phyloP scores from a whole-genome alignment of 2,329 filamentous ascomycete species.

The Verticillium albo-atrum region DNA sequence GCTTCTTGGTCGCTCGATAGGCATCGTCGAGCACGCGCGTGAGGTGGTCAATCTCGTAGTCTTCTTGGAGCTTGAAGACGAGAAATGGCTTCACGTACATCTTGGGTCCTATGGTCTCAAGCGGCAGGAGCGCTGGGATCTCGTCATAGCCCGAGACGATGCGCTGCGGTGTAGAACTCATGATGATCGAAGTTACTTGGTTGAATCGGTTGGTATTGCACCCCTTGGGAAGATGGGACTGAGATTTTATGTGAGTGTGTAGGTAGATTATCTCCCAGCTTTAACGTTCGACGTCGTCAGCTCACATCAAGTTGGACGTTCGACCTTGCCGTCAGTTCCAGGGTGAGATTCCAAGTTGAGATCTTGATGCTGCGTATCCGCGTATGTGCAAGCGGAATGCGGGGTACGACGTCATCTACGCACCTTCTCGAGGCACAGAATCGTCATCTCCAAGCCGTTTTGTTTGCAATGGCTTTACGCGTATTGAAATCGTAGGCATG shows the following conservation, averaged over 20 bases:
- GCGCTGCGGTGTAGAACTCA: background rate
- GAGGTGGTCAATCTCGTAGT: conserved; percentile 3
- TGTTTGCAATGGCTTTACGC: no score
- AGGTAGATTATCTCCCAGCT: background rate
- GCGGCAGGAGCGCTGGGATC: conserved; percentile 3
- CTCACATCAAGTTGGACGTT: background rate
- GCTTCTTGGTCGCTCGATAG: conserved; percentile 1
- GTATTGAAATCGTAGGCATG: no score
- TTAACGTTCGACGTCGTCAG: background rate
- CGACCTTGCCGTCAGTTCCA: background rate
- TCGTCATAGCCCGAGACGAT: background rate
- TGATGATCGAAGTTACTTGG: background rate
- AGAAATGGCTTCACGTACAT: conserved; percentile 4
- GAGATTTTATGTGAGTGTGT: background rate
- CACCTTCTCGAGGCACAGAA: no score
- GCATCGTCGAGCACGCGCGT: background rate
- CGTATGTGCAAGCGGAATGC: background rate
- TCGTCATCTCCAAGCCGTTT: no score
- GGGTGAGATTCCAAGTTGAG: background rate
- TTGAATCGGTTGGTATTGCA: background rate
- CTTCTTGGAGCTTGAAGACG: conserved; percentile 3
- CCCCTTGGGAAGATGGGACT: background rate
- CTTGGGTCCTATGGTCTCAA: conserved; percentile 6
- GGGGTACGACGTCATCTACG: background rate
- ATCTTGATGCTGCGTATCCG: background rate